Percentiles rank a stretch among this genome's conserved stretches.
Evolutionary conservation across 163 green algal species (phyloP).

Genomic region (Chlorella variabilis): DNA sequence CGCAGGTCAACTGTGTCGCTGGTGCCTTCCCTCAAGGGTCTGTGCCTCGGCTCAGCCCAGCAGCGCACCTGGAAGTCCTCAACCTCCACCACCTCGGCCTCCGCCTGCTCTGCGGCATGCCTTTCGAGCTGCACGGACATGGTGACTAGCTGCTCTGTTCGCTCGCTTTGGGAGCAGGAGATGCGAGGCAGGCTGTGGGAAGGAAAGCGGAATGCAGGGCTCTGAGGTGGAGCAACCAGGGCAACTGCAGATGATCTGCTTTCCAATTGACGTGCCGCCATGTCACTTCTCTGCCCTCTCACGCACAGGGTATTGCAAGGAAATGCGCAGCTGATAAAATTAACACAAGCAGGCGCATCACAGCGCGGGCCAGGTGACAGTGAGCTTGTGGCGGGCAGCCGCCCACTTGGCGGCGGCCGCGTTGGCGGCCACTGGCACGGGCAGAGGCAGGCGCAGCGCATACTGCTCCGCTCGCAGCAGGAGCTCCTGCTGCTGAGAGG

Average conservation of each 20-base stretch:
- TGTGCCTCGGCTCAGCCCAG: too few relatives aligned
- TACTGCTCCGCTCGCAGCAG: slow-evolving; percentile 1
- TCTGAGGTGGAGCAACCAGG: too few relatives aligned
- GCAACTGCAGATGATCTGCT: too few relatives aligned
- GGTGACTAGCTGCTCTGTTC: too few relatives aligned
- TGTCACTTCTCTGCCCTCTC: neutral
- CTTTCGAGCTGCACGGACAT: slow-evolving; percentile 22
- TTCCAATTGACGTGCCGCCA: neutral
- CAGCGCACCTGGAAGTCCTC: neutral
- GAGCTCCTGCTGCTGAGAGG: neutral
- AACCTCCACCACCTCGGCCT: slow-evolving; percentile 18
- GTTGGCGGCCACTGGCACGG: neutral
- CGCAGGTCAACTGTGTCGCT: neutral
- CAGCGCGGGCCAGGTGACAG: slow-evolving; percentile 1
- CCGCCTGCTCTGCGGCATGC: slow-evolving; percentile 3
- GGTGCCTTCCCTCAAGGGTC: too few relatives aligned
- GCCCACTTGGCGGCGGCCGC: neutral
- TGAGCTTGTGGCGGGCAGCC: neutral
- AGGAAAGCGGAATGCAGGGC: too few relatives aligned
- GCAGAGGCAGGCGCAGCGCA: neutral
- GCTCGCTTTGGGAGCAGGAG: neutral
- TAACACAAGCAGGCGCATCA: too few relatives aligned
- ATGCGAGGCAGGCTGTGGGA: too few relatives aligned
- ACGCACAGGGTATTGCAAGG: neutral
- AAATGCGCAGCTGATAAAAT: too few relatives aligned